These are phyloP conservation scores for Aspergillus fructus DNA, from an alignment of 2,329 filamentous ascomycete species.

Conservation along the genomic window DNA sequence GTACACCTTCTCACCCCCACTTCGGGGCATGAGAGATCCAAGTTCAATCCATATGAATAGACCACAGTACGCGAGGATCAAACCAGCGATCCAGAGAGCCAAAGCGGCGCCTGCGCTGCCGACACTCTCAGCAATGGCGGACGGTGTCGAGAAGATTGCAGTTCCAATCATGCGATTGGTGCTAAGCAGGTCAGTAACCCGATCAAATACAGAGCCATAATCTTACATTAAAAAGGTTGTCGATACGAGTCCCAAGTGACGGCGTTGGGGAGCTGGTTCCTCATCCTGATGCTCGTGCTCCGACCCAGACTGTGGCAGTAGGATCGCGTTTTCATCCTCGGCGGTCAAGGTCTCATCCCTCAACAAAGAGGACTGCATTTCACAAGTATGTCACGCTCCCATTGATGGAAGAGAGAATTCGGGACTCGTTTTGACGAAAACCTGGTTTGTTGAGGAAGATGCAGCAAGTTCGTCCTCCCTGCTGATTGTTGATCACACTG, in stretches of 20 bases:
- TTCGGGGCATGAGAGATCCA: constrained; percentile 66
- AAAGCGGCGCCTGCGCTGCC: constrained; percentile 65
- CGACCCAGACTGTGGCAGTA: not conserved
- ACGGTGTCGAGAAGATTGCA: constrained; percentile 58
- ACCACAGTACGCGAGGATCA: constrained; percentile 58
- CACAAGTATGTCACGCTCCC: not conserved
- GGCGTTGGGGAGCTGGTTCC: not conserved
- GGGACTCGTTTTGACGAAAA: accelerated
- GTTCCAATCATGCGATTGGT: constrained; percentile 14
- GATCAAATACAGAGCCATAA: not conserved
- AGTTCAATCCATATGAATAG: constrained; percentile 64
- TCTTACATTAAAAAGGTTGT: constrained; percentile 11
- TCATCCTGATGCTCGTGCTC: not conserved
- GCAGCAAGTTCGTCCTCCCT: too few species aligned
- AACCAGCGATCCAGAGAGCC: constrained; percentile 61
- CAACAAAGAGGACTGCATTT: not conserved
- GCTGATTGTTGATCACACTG: too few species aligned
- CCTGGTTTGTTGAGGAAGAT: not conserved
- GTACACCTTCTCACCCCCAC: constrained; percentile 67
- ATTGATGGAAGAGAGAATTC: not conserved
- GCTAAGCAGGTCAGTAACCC: not conserved
- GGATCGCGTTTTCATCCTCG: constrained; percentile 6
- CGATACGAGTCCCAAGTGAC: constrained; percentile 7
- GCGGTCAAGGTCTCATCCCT: not conserved
- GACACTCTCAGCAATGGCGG: constrained; percentile 61